Conservation (phyloP, 108 stramenopile genomes). For the Nitzschia palea region DNA sequence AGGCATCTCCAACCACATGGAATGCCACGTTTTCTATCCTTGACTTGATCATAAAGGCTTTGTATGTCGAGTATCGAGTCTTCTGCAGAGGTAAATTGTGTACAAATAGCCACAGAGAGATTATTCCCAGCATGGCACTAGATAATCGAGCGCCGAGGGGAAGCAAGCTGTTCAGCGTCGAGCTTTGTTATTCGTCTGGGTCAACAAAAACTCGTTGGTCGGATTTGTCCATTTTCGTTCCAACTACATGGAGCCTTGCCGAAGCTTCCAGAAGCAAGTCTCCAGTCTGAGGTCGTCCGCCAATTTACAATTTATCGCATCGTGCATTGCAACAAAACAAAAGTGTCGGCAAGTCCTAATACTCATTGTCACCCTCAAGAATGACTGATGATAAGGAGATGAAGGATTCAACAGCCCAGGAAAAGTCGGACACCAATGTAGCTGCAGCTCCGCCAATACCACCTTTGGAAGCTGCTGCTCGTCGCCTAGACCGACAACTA, state of each 20-base stretch:
- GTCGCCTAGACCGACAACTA: conserved; percentile 72
- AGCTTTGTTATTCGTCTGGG: too few species aligned
- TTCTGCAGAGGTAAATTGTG: background rate
- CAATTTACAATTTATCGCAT: too few species aligned
- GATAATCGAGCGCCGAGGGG: too few species aligned
- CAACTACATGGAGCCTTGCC: too few species aligned
- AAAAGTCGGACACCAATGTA: background rate
- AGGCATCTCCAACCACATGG: conserved; percentile 76
- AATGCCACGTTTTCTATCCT: conserved; percentile 15
- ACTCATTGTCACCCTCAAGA: too few species aligned
- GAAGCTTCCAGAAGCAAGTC: too few species aligned
- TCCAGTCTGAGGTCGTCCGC: too few species aligned
- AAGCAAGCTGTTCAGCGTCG: too few species aligned
- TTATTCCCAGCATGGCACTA: background rate
- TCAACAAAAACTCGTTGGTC: too few species aligned
- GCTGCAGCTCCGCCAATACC: conserved; percentile 28
- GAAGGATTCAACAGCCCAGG: background rate
- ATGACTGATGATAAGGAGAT: background rate
- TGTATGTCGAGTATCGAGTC: background rate
- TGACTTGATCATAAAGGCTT: background rate
- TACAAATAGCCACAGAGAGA: background rate
- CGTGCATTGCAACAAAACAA: too few species aligned
- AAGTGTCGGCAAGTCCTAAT: too few species aligned
- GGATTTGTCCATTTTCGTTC: too few species aligned
- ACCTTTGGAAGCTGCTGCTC: conserved; percentile 70